Conservation (phyloP, 1,139 yeast species). For the Suhomyces yuchorum region DNA sequence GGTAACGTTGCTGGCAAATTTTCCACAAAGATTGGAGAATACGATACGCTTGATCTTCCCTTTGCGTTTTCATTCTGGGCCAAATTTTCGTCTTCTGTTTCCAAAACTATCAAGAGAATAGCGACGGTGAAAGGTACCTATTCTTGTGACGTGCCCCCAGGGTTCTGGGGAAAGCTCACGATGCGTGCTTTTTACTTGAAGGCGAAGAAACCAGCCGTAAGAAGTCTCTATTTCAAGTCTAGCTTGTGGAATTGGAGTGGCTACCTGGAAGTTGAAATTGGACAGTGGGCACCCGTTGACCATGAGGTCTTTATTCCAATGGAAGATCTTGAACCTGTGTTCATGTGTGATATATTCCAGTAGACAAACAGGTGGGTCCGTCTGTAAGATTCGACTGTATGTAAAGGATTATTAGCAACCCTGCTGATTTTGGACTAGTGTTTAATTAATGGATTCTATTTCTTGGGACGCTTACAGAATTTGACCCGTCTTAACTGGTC, state of each 20-base stretch:
- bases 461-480: no score
- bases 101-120: conserved; percentile 7
- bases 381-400: no score
- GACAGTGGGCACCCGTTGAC: conserved; percentile 14
- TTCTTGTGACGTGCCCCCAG: conserved; percentile 22
- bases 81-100: not conserved
- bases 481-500: no score
- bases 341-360: conserved; percentile 9
- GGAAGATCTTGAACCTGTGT: conserved; percentile 18
- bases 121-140: conserved; percentile 19
- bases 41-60: conserved; percentile 19
- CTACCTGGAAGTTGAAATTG: conserved; percentile 3
- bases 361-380: no score
- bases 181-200: conserved; percentile 21
- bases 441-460: no score
- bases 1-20: conserved; percentile 22
- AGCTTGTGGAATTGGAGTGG: not conserved
- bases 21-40: conserved; percentile 19
- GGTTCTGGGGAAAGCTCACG: conserved; percentile 25
- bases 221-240: conserved; percentile 10
- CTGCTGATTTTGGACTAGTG: no score
- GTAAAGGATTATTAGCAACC: no score
- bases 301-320: conserved; percentile 12
- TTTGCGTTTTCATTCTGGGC: conserved; percentile 10
- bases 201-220: conserved; percentile 16